Evolutionary conservation across 1,139 yeast species (phyloP), one percentile per base, ranked within the genome.

Genomic region (Trichomonascaceae sp.): DNA sequence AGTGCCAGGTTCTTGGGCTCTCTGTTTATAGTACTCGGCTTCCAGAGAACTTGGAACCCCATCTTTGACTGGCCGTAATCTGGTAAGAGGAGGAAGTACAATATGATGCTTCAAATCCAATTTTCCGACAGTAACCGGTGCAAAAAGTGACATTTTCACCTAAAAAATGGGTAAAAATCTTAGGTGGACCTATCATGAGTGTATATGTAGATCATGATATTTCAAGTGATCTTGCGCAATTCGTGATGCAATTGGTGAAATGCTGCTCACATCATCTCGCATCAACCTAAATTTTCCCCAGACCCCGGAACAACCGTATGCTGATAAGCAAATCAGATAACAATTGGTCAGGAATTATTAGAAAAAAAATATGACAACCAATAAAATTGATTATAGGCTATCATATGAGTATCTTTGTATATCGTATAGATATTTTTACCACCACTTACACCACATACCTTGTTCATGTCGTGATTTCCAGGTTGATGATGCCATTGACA

Each of bases 81-180:
- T 72, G 12, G 86, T 81, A 54, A 80, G 72, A 19, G 87, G 87
- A 4, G 85, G 77, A 63, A 73, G 66, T 1, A 71, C 81, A 9
- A 82, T 61, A 59, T 41, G 15, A 13, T 36, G 41, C 7, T 36
- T 36, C 15, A 36, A 17, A 2, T 36, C 17, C 41, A 13, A 15
- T 36, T 47, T 41, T 32, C 69, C 69, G 13, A 68, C 68, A 51
- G 58, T 55, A 57, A 68, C 53, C 20, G 69, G 68, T 13, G 52
- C 51, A 55, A 66, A 68, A 6, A 67, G 59, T n/a, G 41, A 36
- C 41, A 36, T 36, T 36, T 36, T 13, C 32, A 27, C 32, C 32
- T 27, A 27, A 27, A 27, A 27, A 27, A 27, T 22, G 24, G 6
- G 24, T 27, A 7, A 8, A 27, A 27, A 27, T 5, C 9, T 27